Conservation (phyloP, 495 filamentous ascomycete genomes). For the Cryomyces minteri region DNA sequence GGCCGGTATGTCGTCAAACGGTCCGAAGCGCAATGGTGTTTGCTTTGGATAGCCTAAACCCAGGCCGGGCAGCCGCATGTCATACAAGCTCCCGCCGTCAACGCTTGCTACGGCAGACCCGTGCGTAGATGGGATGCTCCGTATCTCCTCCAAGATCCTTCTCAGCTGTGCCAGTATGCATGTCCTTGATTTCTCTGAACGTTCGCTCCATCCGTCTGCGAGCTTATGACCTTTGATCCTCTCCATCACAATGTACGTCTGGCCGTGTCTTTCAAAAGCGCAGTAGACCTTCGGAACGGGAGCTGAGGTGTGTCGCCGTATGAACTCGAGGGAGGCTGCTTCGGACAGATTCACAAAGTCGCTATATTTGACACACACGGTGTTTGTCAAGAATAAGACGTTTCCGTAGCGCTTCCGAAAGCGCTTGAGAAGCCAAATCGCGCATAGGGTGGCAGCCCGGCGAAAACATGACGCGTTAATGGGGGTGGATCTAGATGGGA, state of each 20-base stretch:
- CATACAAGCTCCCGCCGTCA: too few relatives aligned
- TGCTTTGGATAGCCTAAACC: too few relatives aligned
- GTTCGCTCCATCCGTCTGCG: slow-evolving; percentile 4
- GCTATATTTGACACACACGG: too few relatives aligned
- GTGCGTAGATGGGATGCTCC: slow-evolving; percentile 19
- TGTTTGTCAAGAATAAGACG: too few relatives aligned
- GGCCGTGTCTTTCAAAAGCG: slow-evolving; percentile 24
- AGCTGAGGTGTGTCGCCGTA: slow-evolving; percentile 27
- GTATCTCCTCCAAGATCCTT: slow-evolving; percentile 23
- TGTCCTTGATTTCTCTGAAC: slow-evolving; percentile 22
- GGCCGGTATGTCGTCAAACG: slow-evolving; percentile 6
- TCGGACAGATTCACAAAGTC: slow-evolving; percentile 2
- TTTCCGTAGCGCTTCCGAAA: too few relatives aligned
- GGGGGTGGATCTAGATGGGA: too few relatives aligned
- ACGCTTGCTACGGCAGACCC: too few relatives aligned
- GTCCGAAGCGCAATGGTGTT: slow-evolving; percentile 4
- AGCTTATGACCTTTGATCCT: slow-evolving; percentile 29
- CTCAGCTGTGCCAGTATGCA: slow-evolving; percentile 28
- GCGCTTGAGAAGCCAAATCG: too few relatives aligned
- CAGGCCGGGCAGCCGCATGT: slow-evolving; percentile 3
- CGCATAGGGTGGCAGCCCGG: too few relatives aligned
- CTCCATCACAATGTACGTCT: slow-evolving; percentile 33
- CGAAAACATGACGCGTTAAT: too few relatives aligned
- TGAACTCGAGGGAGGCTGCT: slow-evolving; percentile 21
- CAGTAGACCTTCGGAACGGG: slow-evolving; percentile 32